These are phyloP conservation scores for Viola odorata DNA, from an alignment of 345 rosid species.

Conservation along the genomic window DNA sequence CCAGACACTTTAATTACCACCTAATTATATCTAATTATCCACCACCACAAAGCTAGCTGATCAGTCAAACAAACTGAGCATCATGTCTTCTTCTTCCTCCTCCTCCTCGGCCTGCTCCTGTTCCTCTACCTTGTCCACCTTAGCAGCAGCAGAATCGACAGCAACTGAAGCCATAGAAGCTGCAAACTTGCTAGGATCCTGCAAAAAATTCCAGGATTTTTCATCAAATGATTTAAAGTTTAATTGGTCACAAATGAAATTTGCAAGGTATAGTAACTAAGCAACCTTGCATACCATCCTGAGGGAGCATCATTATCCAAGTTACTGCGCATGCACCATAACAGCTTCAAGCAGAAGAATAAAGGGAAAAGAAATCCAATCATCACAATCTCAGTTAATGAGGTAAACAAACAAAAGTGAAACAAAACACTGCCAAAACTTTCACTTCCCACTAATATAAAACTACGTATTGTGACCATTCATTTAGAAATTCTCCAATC, in stretches of 20 bases:
- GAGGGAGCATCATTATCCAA: slow-evolving; percentile 39
- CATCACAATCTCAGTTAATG: slow-evolving; percentile 28
- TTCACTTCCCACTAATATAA: too few relatives aligned
- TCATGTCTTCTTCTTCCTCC: slow-evolving; percentile 17
- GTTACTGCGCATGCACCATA: slow-evolving; percentile 26
- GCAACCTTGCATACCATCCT: slow-evolving; percentile 67
- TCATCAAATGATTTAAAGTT: neutral
- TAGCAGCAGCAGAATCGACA: slow-evolving; percentile 8
- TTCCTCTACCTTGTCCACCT: slow-evolving; percentile 13
- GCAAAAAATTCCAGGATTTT: neutral
- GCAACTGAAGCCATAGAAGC: slow-evolving; percentile 6
- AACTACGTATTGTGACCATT: neutral
- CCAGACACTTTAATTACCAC: too few relatives aligned
- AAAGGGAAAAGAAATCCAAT: slow-evolving; percentile 24
- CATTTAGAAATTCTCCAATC: too few relatives aligned
- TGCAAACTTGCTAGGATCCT: slow-evolving; percentile 28
- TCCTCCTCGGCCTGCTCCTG: slow-evolving; percentile 16
- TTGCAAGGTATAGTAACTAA: neutral
- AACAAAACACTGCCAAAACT: too few relatives aligned
- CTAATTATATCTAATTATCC: too few relatives aligned
- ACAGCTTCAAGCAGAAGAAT: slow-evolving; percentile 48
- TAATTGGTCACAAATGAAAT: too few relatives aligned
- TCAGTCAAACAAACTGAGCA: slow-evolving; percentile 13
- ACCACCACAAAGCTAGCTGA: too few relatives aligned
- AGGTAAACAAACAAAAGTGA: slow-evolving; percentile 12